phyloP scores from a whole-genome alignment of 129 eudicot genomes.

The Centrapalus pauciflorus region DNA sequence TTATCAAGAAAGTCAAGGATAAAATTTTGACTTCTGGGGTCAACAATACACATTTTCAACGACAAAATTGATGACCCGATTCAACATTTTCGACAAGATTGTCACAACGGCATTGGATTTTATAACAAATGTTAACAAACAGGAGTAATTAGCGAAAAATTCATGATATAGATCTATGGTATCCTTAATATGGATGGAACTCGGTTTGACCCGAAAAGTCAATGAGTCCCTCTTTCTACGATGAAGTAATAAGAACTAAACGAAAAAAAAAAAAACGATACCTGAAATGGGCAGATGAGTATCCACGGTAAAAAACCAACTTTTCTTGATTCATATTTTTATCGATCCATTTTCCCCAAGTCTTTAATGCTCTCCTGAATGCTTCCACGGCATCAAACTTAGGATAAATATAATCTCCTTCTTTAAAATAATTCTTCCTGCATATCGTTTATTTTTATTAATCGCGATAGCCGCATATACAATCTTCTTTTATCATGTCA shows the following conservation, averaged over 20 bases:
- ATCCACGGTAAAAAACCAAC: conserved; percentile 80
- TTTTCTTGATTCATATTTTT: conserved; percentile 40
- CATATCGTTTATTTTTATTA: conserved; percentile 7
- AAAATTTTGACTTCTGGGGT: conserved; percentile 1
- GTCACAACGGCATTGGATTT: neutral
- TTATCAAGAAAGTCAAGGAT: neutral
- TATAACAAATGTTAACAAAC: neutral
- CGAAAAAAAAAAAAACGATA: conserved; percentile 13
- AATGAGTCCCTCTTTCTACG: neutral
- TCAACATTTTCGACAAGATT: neutral
- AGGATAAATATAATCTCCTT: conserved; percentile 68
- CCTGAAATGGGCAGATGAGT: conserved; percentile 97
- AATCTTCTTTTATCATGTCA: neutral
- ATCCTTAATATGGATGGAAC: neutral
- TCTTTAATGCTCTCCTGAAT: conserved; percentile 67
- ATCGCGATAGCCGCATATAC: neutral
- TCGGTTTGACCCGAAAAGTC: conserved; percentile 11
- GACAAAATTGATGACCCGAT: neutral
- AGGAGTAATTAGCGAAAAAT: neutral
- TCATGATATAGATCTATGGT: neutral
- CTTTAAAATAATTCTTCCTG: conserved; percentile 83
- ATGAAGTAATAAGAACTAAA: neutral
- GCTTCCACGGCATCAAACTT: conserved; percentile 83
- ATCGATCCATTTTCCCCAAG: conserved; percentile 89
- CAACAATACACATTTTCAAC: neutral